These are phyloP conservation scores for Debaryomycetaceae sp. DNA, from an alignment of 1,139 yeast genomes.

Conservation along the genomic window DNA sequence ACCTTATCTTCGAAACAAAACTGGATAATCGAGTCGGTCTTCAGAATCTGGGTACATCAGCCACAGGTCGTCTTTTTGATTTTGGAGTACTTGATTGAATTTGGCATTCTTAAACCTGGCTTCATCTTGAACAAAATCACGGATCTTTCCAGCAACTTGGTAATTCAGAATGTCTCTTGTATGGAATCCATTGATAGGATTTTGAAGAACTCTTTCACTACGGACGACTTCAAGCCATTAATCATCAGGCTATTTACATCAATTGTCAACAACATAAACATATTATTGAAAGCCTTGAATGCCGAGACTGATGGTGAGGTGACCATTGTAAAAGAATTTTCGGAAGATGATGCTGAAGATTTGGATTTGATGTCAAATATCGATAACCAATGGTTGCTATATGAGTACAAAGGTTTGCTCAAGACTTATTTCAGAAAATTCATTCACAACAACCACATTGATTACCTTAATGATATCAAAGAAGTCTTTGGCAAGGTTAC, in stretches of 20 bases:
- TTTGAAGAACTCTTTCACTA: slow-evolving; percentile 17
- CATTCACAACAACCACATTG: slow-evolving; percentile 14
- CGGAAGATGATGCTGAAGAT: slow-evolving; percentile 22
- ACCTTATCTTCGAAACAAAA: slow-evolving; percentile 28
- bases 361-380: slow-evolving; percentile 19
- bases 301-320: slow-evolving; percentile 20
- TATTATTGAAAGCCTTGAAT: slow-evolving; percentile 20
- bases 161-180: slow-evolving; percentile 43
- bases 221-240: slow-evolving; percentile 16
- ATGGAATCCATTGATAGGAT: slow-evolving; percentile 44
- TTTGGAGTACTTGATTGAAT: slow-evolving; percentile 58
- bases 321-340: slow-evolving; percentile 23
- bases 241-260: slow-evolving; percentile 33
- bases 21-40: slow-evolving; percentile 59
- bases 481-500: slow-evolving; percentile 18
- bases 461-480: slow-evolving; percentile 20
- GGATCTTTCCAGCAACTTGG: slow-evolving; percentile 26
- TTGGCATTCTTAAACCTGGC: slow-evolving; percentile 42
- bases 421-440: slow-evolving; percentile 38
- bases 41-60: slow-evolving; percentile 76
- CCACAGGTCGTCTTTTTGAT: slow-evolving; percentile 79
- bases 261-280: slow-evolving; percentile 36
- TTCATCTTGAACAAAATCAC: slow-evolving; percentile 45
- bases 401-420: slow-evolving; percentile 42
- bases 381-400: slow-evolving; percentile 42